Evolutionary conservation across 148 eudicot genomes (phyloP), one percentile per base, ranked within the genome.

Genomic region (Rhododendron williamsianum): DNA sequence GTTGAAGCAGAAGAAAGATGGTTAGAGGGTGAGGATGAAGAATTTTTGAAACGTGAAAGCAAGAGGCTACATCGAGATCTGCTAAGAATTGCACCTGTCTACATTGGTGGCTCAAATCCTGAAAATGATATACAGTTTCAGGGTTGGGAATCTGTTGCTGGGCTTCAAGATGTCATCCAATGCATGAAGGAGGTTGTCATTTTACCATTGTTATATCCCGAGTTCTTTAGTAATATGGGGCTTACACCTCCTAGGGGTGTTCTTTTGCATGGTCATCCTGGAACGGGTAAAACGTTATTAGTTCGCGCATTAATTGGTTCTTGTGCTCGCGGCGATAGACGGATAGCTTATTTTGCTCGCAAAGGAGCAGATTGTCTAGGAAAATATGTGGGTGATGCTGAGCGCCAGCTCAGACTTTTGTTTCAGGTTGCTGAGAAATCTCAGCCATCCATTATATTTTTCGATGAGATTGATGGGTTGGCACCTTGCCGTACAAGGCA

Each of bases 321-420:
- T 46, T 96, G 99, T 91, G 93, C 99, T 85, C 97, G 94, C 76
- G 99, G 99, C 77, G 98, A 93, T 80, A 95, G 85, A 88, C 86
- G 93, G 74, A 96, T 96, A 86, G 98, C 99, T 74, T 96, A 95
- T 92, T 96, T 96, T 91, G 98, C 99, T 60, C 97, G 99, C 76
- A 96, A 96, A 89, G 99, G 98, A 78, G 99, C 99, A 73, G 99
- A 96, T 88, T 96, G 99, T 89, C 89, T 96, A 76, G 99, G 99
- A 41, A 96, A 96, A 88, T 96, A 96, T 89, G 99, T 96, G n/a
- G 99, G 99, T 79, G 99, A 96, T 91, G 98, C 99, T 86, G 99
- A 96, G 83, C 98, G 99, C 81, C 99, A 96, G 91, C 91, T 96
- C 52, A 92, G 99, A 88, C 98, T 96, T 89, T 80, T 96, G 84